Evolutionary conservation across 306 rosid species (phyloP).

Genomic region (Acacia melanoxylon): DNA sequence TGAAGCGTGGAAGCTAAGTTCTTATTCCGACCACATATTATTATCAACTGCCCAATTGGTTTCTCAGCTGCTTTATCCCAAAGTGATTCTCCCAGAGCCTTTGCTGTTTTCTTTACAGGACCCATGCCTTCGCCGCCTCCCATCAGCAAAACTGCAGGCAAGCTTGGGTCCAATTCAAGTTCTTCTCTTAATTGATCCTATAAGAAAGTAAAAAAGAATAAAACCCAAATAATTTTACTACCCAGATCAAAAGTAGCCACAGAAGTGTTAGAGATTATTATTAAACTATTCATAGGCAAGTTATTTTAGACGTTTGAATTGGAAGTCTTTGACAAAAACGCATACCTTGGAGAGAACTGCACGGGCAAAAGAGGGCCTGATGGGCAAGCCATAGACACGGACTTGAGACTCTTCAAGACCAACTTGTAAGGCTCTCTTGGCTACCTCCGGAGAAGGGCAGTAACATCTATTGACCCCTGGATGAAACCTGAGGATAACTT

Average conservation of each 20-base stretch:
- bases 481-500: constrained; percentile 71
- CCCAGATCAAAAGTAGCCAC: background rate
- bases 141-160: constrained; percentile 95
- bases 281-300: background rate
- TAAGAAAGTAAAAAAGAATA: constrained; percentile 6
- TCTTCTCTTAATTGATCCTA: constrained; percentile 86
- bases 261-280: background rate
- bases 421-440: constrained; percentile 71
- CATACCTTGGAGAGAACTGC: constrained; percentile 74
- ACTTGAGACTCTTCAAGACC: constrained; percentile 82
- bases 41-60: constrained; percentile 77
- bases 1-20: constrained; percentile 60
- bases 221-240: constrained; percentile 14
- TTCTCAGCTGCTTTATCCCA: constrained; percentile 59
- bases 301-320: background rate
- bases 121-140: constrained; percentile 99
- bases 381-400: constrained; percentile 81
- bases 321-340: background rate
- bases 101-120: constrained; percentile 94
- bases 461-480: constrained; percentile 94
- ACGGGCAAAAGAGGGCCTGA: constrained; percentile 91
- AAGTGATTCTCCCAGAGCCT: constrained; percentile 81
- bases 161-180: constrained; percentile 72
- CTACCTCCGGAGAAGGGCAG: constrained; percentile 87
- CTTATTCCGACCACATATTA: constrained; percentile 89